phyloP scores from a whole-genome alignment of 164 flowering plant species.

The Saururus chinensis region DNA sequence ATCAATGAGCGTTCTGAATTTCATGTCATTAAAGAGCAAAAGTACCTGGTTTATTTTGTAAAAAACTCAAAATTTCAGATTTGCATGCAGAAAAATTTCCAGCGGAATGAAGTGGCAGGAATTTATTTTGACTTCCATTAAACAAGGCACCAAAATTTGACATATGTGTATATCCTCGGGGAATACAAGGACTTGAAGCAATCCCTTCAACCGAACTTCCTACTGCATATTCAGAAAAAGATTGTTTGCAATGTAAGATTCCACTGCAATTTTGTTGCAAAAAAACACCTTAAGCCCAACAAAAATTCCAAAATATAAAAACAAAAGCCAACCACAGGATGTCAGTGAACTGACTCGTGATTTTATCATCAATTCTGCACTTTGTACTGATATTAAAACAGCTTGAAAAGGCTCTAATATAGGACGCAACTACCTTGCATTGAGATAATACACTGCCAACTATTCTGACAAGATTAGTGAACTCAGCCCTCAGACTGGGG shows the following conservation, averaged over 20 bases:
- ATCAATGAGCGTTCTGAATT: neutral
- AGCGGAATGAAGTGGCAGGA: constrained; percentile 8
- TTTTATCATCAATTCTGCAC: too few species aligned
- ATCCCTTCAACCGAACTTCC: constrained; percentile 13
- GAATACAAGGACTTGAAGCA: constrained; percentile 31
- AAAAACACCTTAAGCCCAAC: too few species aligned
- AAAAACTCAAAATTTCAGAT: constrained; percentile 19
- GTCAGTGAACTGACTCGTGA: too few species aligned
- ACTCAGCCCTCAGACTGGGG: too few species aligned
- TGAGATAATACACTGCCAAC: too few species aligned
- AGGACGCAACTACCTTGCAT: too few species aligned
- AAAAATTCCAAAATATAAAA: too few species aligned
- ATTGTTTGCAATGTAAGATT: too few species aligned
- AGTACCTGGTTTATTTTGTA: constrained; percentile 25
- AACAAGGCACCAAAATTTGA: constrained; percentile 1
- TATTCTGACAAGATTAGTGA: too few species aligned
- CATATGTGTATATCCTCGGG: constrained; percentile 28
- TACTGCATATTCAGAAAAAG: constrained; percentile 20
- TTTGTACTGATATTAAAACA: too few species aligned
- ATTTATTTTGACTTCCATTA: constrained; percentile 15
- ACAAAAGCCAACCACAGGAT: constrained; percentile 1
- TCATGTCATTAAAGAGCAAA: neutral
- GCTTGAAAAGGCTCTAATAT: too few species aligned
- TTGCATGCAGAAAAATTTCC: constrained; percentile 51
- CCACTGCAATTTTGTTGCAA: too few species aligned